Evolutionary conservation across 176 grass and related monocot genomes (phyloP).

Genomic region (Carex myosuroides): DNA sequence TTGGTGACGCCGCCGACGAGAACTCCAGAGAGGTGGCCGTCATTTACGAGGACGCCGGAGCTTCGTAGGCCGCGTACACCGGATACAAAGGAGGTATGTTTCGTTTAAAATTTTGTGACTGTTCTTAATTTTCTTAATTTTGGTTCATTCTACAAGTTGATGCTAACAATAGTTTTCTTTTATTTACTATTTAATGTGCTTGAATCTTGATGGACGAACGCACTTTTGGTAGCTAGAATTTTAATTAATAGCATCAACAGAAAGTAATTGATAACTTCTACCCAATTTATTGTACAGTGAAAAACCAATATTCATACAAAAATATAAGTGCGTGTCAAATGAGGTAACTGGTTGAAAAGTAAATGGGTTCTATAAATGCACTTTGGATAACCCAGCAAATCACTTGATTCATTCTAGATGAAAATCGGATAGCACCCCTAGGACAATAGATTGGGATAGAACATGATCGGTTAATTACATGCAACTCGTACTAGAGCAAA

Average conservation of each 20-base stretch:
- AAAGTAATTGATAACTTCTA: not conserved
- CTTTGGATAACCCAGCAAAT: not conserved
- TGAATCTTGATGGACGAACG: not conserved
- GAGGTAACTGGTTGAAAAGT: not conserved
- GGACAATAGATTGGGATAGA: not conserved
- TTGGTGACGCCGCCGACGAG: constrained; percentile 16
- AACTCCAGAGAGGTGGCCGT: constrained; percentile 50
- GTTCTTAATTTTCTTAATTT: constrained; percentile 2
- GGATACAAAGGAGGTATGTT: constrained; percentile 50
- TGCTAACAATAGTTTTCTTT: not conserved
- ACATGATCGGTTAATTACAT: not conserved
- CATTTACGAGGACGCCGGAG: constrained; percentile 36
- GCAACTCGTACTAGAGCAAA: not conserved
- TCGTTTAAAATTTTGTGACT: not conserved
- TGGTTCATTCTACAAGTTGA: not conserved
- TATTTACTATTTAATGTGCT: not conserved
- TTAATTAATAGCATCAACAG: not conserved
- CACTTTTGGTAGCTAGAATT: not conserved
- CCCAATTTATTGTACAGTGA: not conserved
- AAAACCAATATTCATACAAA: not conserved
- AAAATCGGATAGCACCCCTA: not conserved
- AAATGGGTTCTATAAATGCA: not conserved
- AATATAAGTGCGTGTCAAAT: not conserved
- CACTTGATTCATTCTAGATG: not conserved
- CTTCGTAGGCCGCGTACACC: constrained; percentile 21